Evolutionary conservation across 139 green algal genomes (phyloP).

Genomic region (Spirogloea muscicola): DNA sequence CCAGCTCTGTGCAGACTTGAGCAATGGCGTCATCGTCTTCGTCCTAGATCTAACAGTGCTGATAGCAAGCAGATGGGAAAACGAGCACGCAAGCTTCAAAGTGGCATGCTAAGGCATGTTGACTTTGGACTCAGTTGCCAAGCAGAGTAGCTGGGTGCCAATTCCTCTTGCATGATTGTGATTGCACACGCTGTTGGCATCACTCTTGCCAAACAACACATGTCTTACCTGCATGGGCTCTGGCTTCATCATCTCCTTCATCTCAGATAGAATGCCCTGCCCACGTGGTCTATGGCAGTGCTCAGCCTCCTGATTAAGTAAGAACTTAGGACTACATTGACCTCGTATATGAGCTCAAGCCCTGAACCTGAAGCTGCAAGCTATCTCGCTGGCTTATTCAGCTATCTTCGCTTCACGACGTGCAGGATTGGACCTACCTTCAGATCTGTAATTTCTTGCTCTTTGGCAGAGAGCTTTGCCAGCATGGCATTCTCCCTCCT

Average conservation of each 20-base stretch:
- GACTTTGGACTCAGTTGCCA: too few relatives aligned
- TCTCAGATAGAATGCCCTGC: not conserved
- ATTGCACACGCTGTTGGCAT: too few relatives aligned
- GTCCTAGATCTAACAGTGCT: not conserved
- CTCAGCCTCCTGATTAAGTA: conserved; percentile 18
- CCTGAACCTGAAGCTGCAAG: not conserved
- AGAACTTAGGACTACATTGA: not conserved
- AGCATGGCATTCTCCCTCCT: conserved; percentile 25
- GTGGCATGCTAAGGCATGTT: too few relatives aligned
- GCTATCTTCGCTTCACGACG: not conserved
- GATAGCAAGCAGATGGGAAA: not conserved
- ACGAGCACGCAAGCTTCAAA: not conserved
- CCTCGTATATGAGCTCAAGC: not conserved
- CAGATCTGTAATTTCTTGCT: conserved; percentile 17
- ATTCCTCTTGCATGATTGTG: too few relatives aligned
- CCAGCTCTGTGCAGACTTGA: not conserved
- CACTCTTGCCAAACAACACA: too few relatives aligned
- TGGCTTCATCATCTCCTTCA: not conserved
- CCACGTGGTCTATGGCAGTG: not conserved
- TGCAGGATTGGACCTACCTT: conserved; percentile 9
- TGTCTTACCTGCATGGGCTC: too few relatives aligned
- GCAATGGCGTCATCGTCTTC: too few relatives aligned
- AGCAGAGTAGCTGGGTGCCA: too few relatives aligned
- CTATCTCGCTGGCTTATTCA: not conserved
- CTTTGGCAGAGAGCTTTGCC: conserved; percentile 3